These are phyloP conservation scores for Trichoderma guizhouense DNA, from an alignment of 2,329 filamentous ascomycete species.

Conservation along the genomic window DNA sequence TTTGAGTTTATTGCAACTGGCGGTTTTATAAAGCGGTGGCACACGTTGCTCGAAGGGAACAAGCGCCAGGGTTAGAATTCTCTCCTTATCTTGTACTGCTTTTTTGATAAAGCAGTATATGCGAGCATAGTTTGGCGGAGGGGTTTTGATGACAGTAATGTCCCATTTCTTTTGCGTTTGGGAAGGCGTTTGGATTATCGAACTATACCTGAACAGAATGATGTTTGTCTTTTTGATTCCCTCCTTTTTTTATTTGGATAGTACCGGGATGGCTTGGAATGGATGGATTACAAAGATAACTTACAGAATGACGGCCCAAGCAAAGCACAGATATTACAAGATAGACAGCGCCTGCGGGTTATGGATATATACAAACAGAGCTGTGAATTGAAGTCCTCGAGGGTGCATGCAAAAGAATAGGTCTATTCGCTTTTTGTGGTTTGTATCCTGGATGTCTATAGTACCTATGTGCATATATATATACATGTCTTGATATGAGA, in stretches of 20 bases:
- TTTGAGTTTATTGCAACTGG: neutral
- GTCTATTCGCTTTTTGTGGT: neutral
- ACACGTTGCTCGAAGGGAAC: neutral
- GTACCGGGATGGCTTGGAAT: neutral
- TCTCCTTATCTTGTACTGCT: neutral
- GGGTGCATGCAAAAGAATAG: neutral
- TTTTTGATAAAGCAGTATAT: neutral
- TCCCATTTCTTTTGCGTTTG: neutral
- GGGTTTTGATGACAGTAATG: neutral
- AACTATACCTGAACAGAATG: slow-evolving; percentile 18
- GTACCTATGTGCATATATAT: neutral
- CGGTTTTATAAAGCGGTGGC: neutral
- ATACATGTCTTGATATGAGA: neutral
- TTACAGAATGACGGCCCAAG: slow-evolving; percentile 17
- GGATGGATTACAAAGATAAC: neutral
- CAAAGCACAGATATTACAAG: slow-evolving; percentile 1
- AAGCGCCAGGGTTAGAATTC: neutral
- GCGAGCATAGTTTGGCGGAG: neutral
- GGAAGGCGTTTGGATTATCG: neutral
- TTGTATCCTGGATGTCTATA: neutral
- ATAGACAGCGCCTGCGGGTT: slow-evolving; percentile 18
- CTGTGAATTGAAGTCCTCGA: neutral
- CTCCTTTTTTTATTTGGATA: neutral
- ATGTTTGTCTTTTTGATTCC: neutral
- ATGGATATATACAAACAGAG: slow-evolving; percentile 13